These are phyloP conservation scores for Arabis hirsuta DNA, from an alignment of 345 rosid genomes.

Conservation along the genomic window DNA sequence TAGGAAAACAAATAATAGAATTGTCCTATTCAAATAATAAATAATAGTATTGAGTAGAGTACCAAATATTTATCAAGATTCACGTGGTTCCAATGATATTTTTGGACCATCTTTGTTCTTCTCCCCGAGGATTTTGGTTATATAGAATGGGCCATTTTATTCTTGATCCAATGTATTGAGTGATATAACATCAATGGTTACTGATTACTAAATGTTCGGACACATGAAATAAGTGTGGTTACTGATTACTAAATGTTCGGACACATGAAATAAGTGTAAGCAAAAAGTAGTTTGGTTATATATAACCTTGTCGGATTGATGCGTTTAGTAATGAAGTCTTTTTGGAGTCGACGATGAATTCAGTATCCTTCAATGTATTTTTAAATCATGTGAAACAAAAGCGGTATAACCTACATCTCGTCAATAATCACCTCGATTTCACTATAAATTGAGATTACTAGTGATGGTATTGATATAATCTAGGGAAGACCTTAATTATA, in stretches of 20 bases:
- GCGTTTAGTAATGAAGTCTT: not conserved
- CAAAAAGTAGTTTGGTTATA: not conserved
- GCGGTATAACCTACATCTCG: constrained; percentile 1
- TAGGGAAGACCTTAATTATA: too few relatives aligned
- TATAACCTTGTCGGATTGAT: not conserved
- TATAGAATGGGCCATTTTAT: constrained; percentile 33
- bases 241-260: not conserved
- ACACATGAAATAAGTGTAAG: not conserved
- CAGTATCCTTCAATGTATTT: not conserved
- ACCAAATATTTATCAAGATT: constrained; percentile 44
- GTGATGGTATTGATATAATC: too few relatives aligned
- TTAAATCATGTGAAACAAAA: not conserved
- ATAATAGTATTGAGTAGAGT: constrained; percentile 40
- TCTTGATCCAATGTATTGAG: constrained; percentile 14
- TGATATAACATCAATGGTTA: not conserved
- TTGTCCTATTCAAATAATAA: constrained; percentile 41
- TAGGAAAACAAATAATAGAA: constrained; percentile 33
- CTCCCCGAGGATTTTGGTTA: constrained; percentile 40
- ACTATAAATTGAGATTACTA: too few relatives aligned
- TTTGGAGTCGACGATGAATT: not conserved
- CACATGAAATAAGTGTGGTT: not conserved
- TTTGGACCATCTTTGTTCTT: constrained; percentile 47
- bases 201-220: not conserved
- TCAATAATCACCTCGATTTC: not conserved
- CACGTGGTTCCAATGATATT: constrained; percentile 46